Conservation (phyloP, 306 rosid species). For the Spatholobus suberectus region DNA sequence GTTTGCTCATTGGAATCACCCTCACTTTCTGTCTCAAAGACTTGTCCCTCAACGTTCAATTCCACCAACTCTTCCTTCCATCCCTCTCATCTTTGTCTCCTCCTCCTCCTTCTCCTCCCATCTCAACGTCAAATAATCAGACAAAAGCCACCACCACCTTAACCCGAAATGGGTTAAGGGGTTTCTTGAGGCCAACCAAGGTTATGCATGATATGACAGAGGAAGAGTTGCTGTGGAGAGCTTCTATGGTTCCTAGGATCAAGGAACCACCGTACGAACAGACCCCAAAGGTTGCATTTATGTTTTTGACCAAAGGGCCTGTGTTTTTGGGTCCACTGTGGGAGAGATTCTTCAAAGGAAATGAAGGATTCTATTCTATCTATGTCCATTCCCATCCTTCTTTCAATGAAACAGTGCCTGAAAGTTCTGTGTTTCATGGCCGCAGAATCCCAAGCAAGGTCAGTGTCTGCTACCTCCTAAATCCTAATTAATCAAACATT, state of each 20-base stretch:
- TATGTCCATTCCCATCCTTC: slow-evolving; percentile 75
- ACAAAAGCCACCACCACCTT: not conserved
- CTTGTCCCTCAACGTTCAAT: slow-evolving; percentile 44
- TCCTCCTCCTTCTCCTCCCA: not conserved
- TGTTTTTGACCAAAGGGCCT: slow-evolving; percentile 77
- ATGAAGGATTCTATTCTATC: slow-evolving; percentile 64
- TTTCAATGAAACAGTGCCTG: slow-evolving; percentile 51
- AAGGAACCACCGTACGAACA: slow-evolving; percentile 42
- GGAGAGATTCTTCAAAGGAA: slow-evolving; percentile 77
- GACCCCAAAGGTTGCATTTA: slow-evolving; percentile 74
- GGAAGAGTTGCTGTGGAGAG: slow-evolving; percentile 79
- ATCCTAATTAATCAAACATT: not conserved
- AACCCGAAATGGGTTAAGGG: slow-evolving; percentile 40
- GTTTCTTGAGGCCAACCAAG: slow-evolving; percentile 44
- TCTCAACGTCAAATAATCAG: not conserved
- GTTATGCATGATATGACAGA: slow-evolving; percentile 72
- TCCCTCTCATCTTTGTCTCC: not conserved
- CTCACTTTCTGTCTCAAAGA: slow-evolving; percentile 51
- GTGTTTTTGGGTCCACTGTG: slow-evolving; percentile 74
- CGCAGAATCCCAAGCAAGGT: slow-evolving; percentile 89
- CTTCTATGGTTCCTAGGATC: slow-evolving; percentile 64
- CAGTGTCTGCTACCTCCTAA: slow-evolving; percentile 24
- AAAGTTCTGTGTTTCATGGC: slow-evolving; percentile 61
- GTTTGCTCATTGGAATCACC: slow-evolving; percentile 66
- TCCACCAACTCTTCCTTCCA: slow-evolving; percentile 33